Evolutionary conservation across 2,329 filamentous ascomycete species (phyloP).

Genomic region (Trichoderma harzianum): DNA sequence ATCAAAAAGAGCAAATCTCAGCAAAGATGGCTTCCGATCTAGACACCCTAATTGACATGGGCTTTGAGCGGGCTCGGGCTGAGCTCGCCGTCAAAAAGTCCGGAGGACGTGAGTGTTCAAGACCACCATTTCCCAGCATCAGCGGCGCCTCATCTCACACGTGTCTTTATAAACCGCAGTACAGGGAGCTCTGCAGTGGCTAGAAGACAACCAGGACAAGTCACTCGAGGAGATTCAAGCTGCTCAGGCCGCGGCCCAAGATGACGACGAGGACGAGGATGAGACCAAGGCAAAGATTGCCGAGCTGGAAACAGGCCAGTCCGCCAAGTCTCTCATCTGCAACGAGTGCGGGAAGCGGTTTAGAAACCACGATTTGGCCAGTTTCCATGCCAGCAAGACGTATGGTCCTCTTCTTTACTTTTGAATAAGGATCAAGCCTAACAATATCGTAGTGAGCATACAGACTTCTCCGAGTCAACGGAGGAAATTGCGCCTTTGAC

Average conservation of each 20-base stretch:
- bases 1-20: not conserved
- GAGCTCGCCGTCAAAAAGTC: constrained; percentile 81
- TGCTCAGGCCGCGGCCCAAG: constrained; percentile 49
- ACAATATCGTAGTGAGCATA: constrained; percentile 61
- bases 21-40: constrained; percentile 52
- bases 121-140: not conserved
- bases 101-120: constrained; percentile 63
- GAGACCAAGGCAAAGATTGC: constrained; percentile 55
- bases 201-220: constrained; percentile 88
- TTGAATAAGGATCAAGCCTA: not conserved
- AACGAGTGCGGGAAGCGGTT: constrained; percentile 95
- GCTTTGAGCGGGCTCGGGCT: constrained; percentile 79
- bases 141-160: constrained; percentile 4
- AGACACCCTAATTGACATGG: constrained; percentile 63
- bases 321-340: constrained; percentile 80
- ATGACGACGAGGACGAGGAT: constrained; percentile 48
- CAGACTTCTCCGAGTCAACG: constrained; percentile 88
- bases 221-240: constrained; percentile 75
- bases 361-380: constrained; percentile 73
- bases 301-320: constrained; percentile 65
- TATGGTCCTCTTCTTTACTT: constrained; percentile 34
- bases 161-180: constrained; percentile 49
- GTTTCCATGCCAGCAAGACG: constrained; percentile 89
- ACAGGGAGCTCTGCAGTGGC: constrained; percentile 88
- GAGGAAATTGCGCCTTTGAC: constrained; percentile 89